Evolutionary conservation across 2,329 filamentous ascomycete species (phyloP).

Genomic region (Fusarium sp.): DNA sequence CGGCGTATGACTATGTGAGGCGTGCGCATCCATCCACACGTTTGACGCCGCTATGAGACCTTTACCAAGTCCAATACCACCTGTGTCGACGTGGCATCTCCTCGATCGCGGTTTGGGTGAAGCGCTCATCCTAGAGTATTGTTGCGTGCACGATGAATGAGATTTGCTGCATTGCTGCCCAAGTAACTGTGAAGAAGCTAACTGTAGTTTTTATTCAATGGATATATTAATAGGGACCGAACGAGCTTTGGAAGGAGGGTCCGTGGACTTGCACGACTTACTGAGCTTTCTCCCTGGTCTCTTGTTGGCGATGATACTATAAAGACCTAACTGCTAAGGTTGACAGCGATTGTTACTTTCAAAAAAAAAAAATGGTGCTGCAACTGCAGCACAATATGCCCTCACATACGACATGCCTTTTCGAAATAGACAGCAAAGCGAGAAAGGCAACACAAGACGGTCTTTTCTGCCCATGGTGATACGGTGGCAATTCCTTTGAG

Average conservation of each 20-base stretch:
- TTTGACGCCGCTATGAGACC: background rate
- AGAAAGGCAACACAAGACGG: slow-evolving; percentile 11
- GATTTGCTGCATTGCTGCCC: slow-evolving; percentile 34
- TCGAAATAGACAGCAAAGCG: slow-evolving; percentile 7
- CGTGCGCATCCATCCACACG: background rate
- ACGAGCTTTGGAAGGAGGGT: slow-evolving; percentile 1
- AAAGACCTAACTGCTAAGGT: background rate
- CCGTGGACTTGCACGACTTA: slow-evolving; percentile 1
- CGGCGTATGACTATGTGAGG: slow-evolving; percentile 6
- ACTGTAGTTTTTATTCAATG: background rate
- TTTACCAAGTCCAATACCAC: background rate
- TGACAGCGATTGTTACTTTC: background rate
- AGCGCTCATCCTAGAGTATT: slow-evolving; percentile 7
- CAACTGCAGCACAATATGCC: slow-evolving; percentile 24
- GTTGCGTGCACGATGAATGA: background rate
- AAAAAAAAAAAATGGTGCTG: slow-evolving; percentile 6
- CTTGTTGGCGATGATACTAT: background rate
- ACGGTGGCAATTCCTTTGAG: slow-evolving; percentile 18
- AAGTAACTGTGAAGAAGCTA: slow-evolving; percentile 5
- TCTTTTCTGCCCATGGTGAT: slow-evolving; percentile 14
- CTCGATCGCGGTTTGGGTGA: slow-evolving; percentile 9
- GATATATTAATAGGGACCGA: slow-evolving; percentile 20
- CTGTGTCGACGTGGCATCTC: slow-evolving; percentile 24
- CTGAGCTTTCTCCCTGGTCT: background rate
- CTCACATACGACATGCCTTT: slow-evolving; percentile 16